A percentile compares a stretch with the other conserved stretches of the same genome.
These are phyloP conservation scores for Pseudogymnoascus sp. DNA, from an alignment of 2,329 filamentous ascomycete species.

Conservation along the genomic window DNA sequence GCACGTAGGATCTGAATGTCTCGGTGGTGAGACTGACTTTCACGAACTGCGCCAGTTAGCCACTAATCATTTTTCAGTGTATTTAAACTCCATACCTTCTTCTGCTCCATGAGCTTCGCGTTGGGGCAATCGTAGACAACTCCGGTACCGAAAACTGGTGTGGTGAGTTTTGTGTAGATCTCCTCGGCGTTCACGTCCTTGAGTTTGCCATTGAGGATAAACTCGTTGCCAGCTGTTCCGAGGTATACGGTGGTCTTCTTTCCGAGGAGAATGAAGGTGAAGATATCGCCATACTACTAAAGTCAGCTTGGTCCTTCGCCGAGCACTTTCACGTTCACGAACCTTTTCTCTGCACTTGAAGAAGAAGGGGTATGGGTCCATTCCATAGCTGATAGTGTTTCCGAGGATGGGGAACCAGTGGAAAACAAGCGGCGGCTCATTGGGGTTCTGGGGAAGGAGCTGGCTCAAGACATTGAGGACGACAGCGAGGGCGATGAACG, in stretches of 20 bases:
- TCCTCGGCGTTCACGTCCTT: conserved; percentile 88
- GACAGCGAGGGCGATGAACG: conserved; percentile 49
- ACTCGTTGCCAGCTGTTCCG: conserved; percentile 77
- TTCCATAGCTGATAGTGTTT: conserved; percentile 89
- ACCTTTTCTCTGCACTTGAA: conserved; percentile 64
- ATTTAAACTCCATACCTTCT: conserved; percentile 57
- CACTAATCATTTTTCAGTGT: not conserved
- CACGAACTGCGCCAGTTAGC: conserved; percentile 52
- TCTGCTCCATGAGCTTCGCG: conserved; percentile 90
- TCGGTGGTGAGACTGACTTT: conserved; percentile 72
- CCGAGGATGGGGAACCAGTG: conserved; percentile 79
- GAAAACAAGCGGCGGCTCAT: conserved; percentile 75
- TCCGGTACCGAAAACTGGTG: conserved; percentile 69
- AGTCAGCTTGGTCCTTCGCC: conserved; percentile 28
- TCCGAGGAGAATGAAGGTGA: conserved; percentile 81
- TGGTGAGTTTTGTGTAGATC: conserved; percentile 72
- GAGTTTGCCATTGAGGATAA: conserved; percentile 84
- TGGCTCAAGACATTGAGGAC: conserved; percentile 75
- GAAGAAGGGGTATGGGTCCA: conserved; percentile 89
- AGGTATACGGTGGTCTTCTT: conserved; percentile 84
- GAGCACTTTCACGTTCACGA: conserved; percentile 20
- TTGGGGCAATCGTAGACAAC: conserved; percentile 91
- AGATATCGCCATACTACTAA: conserved; percentile 73
- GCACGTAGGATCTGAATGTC: conserved; percentile 68
- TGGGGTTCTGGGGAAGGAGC: conserved; percentile 71